These are phyloP conservation scores for Cucurbita ficifolia DNA, from an alignment of 306 rosid species.

Conservation along the genomic window DNA sequence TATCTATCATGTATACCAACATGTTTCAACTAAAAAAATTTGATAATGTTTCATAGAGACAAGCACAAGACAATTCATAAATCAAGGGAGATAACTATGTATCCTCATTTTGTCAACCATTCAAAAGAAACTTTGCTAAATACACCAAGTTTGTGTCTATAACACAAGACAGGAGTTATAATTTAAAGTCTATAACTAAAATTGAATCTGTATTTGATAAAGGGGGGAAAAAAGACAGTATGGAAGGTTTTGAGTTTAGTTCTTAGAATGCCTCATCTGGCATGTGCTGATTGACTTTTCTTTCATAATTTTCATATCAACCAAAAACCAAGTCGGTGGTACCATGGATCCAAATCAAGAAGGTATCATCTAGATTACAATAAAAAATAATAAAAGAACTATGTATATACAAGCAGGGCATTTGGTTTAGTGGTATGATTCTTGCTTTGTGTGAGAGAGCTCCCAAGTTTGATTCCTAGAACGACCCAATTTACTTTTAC, in stretches of 20 bases:
- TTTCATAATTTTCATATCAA: neutral
- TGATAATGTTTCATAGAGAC: neutral
- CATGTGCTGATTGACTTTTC: neutral
- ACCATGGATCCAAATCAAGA: neutral
- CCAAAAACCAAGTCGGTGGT: neutral
- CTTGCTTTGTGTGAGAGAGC: conserved; percentile 2
- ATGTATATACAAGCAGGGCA: neutral
- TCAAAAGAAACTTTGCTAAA: neutral
- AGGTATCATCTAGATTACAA: neutral
- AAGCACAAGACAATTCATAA: neutral
- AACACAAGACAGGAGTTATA: no score
- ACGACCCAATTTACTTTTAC: neutral
- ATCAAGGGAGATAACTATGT: neutral
- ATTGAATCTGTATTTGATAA: neutral
- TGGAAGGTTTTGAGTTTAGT: neutral
- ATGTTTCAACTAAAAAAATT: neutral
- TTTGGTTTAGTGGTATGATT: conserved; percentile 8
- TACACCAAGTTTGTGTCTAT: neutral
- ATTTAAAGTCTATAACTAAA: no score
- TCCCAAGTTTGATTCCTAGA: neutral
- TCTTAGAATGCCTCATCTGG: neutral
- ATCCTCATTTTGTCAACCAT: neutral
- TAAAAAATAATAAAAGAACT: neutral
- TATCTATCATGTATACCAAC: neutral
- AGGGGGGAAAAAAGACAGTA: neutral